Percentiles rank a stretch among this genome's conserved stretches.
phyloP scores from a whole-genome alignment of 1,284 basidiomycete species.

The Xerocomus amazonicus region DNA sequence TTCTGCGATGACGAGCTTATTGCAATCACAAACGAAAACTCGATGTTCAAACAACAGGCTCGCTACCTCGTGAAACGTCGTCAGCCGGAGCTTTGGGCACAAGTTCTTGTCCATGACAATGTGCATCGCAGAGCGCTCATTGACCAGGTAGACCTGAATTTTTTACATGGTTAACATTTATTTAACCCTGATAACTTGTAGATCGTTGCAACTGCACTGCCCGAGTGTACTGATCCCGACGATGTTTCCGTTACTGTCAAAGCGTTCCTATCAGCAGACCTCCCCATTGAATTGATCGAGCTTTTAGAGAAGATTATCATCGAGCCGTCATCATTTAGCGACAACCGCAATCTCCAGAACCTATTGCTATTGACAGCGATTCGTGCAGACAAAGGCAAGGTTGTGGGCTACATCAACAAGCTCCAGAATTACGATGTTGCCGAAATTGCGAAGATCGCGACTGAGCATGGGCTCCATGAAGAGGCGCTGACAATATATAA shows the following conservation, averaged over 20 bases:
- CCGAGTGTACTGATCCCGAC: slow-evolving; percentile 97
- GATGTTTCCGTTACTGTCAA: slow-evolving; percentile 99
- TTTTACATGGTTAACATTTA: background rate
- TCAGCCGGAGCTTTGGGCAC: slow-evolving; percentile 93
- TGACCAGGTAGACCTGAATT: slow-evolving; percentile 68
- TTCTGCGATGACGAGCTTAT: slow-evolving; percentile 99
- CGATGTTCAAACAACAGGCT: slow-evolving; percentile 99
- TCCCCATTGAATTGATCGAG: slow-evolving; percentile 97
- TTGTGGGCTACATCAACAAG: slow-evolving; percentile 98
- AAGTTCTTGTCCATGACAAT: slow-evolving; percentile 90
- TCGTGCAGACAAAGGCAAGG: slow-evolving; percentile 97
- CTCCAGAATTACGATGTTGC: slow-evolving; percentile 92
- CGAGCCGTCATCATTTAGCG: slow-evolving; percentile 95
- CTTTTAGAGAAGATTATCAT: slow-evolving; percentile 98
- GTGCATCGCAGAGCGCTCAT: slow-evolving; percentile 91
- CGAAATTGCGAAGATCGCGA: slow-evolving; percentile 97
- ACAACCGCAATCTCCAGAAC: slow-evolving; percentile 96
- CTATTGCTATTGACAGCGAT: slow-evolving; percentile 94
- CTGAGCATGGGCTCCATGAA: slow-evolving; percentile 93
- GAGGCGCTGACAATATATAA: slow-evolving; percentile 96
- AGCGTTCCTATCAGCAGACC: slow-evolving; percentile 95
- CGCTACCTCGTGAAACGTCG: slow-evolving; percentile 97
- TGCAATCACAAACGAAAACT: slow-evolving; percentile 96
- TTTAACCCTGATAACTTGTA: slow-evolving; percentile 29
- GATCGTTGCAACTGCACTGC: slow-evolving; percentile 92